phyloP scores from a whole-genome alignment of 2,329 filamentous ascomycete genomes.

The Diaporthe humulicola region DNA sequence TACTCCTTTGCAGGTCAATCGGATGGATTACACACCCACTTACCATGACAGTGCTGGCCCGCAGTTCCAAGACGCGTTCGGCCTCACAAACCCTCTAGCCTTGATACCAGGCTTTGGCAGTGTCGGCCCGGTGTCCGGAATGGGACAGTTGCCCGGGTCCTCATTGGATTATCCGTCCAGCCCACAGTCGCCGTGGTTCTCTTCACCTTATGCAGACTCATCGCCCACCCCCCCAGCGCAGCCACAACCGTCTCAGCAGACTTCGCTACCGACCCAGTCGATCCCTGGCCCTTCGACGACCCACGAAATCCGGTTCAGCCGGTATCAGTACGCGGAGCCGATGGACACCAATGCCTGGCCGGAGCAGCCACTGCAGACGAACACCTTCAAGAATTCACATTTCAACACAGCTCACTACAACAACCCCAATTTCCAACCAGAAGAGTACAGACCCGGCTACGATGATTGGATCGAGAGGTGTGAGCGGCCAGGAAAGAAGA shows the following conservation, averaged over 20 bases:
- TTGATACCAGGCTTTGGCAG: conserved; percentile 61
- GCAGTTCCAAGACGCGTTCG: conserved; percentile 47
- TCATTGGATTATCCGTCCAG: conserved; percentile 48
- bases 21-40: conserved; percentile 53
- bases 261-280: conserved; percentile 48
- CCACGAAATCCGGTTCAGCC: conserved; percentile 65
- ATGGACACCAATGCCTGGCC: conserved; percentile 49
- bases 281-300: conserved; percentile 48
- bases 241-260: conserved; percentile 43
- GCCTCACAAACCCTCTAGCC: conserved; percentile 57
- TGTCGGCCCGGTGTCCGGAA: conserved; percentile 41
- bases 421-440: conserved; percentile 72
- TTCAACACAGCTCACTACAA: conserved; percentile 77
- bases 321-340: conserved; percentile 60
- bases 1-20: conserved; percentile 67
- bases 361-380: conserved; percentile 66
- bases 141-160: conserved; percentile 41
- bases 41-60: conserved; percentile 24
- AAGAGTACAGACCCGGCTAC: conserved; percentile 60
- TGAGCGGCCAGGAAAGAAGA: conserved; percentile 34
- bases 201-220: conserved; percentile 50
- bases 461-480: conserved; percentile 48
- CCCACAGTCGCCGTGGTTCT: conserved; percentile 55
- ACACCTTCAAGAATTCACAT: conserved; percentile 75
- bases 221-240: conserved; percentile 41